A percentile compares a stretch with the other conserved stretches of the same genome.
These are phyloP conservation scores for Cytospora piceicola DNA, from an alignment of 2,329 filamentous ascomycete species.

Conservation along the genomic window DNA sequence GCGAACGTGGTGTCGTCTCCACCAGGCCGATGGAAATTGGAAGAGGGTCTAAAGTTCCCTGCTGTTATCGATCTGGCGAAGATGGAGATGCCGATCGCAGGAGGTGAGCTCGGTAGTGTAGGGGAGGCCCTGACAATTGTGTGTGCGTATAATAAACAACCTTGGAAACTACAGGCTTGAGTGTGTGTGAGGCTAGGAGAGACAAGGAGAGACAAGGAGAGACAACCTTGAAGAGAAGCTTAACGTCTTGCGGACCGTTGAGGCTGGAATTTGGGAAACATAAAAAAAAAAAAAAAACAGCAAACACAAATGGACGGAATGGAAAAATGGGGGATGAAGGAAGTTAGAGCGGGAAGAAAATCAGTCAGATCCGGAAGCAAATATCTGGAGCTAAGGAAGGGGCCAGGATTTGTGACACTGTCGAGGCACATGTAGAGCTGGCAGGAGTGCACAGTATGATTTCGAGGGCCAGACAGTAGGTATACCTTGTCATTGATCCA, in stretches of 20 bases:
- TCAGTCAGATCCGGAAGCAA: not conserved
- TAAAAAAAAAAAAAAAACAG: not conserved
- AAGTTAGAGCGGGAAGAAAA: not conserved
- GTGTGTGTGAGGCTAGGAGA: not conserved
- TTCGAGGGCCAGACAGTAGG: not conserved
- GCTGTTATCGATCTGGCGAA: slow-evolving; percentile 5
- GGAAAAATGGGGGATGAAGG: not conserved
- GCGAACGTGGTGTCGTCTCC: not conserved
- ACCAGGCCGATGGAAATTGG: not conserved
- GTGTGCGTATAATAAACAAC: too few species aligned
- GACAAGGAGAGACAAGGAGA: not conserved
- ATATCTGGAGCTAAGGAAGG: not conserved
- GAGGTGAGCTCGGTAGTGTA: not conserved
- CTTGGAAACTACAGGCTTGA: not conserved
- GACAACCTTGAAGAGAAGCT: not conserved
- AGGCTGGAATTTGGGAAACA: not conserved
- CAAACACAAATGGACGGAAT: not conserved
- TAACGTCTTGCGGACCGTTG: not conserved
- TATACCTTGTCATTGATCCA: not conserved
- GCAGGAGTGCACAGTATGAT: not conserved
- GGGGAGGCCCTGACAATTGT: too few species aligned
- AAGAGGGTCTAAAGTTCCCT: not conserved
- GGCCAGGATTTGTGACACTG: not conserved
- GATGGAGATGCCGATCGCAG: not conserved
- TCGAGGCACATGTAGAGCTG: not conserved